These are phyloP conservation scores for Oligophagozyma castellii DNA, from an alignment of 1,139 yeast species.

Conservation along the genomic window DNA sequence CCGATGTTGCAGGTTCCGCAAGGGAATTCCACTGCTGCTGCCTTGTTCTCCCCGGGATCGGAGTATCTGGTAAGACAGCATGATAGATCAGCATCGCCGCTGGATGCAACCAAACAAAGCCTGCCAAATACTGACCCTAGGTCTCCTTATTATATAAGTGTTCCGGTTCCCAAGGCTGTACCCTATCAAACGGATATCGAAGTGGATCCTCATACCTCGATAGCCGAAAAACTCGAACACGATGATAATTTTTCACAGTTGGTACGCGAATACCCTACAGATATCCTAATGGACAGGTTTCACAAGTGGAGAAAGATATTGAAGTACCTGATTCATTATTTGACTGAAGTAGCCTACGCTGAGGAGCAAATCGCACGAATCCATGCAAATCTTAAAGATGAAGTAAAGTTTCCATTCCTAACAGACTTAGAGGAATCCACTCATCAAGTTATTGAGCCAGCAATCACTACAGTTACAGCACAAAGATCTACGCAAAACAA, in stretches of 20 bases:
- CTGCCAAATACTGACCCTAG: conserved; percentile 20
- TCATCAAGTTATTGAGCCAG: conserved; percentile 22
- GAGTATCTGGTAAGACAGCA: too few relatives aligned
- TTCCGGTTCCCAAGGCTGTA: conserved; percentile 21
- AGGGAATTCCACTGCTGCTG: too few relatives aligned
- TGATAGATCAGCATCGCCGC: too few relatives aligned
- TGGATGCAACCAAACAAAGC: too few relatives aligned
- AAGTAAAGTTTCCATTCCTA: conserved; percentile 41
- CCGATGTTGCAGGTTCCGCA: too few relatives aligned
- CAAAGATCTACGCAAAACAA: conserved; percentile 11
- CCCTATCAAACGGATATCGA: neutral
- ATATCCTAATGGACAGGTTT: conserved; percentile 34
- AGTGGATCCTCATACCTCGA: conserved; percentile 3
- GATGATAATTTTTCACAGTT: conserved; percentile 4
- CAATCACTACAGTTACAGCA: conserved; percentile 7
- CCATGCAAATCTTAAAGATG: conserved; percentile 43
- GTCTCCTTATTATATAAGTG: conserved; percentile 25
- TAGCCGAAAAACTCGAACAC: conserved; percentile 1
- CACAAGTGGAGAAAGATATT: conserved; percentile 57
- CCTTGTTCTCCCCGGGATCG: too few relatives aligned
- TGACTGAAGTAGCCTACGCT: conserved; percentile 45
- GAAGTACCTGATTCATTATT: conserved; percentile 44
- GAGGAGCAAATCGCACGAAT: conserved; percentile 55
- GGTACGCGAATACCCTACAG: conserved; percentile 26
- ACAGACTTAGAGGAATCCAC: conserved; percentile 23